Evolutionary conservation across 768 basidiomycete species (phyloP), one percentile per base, ranked within the genome.

Genomic region (Termitomyces sp.): DNA sequence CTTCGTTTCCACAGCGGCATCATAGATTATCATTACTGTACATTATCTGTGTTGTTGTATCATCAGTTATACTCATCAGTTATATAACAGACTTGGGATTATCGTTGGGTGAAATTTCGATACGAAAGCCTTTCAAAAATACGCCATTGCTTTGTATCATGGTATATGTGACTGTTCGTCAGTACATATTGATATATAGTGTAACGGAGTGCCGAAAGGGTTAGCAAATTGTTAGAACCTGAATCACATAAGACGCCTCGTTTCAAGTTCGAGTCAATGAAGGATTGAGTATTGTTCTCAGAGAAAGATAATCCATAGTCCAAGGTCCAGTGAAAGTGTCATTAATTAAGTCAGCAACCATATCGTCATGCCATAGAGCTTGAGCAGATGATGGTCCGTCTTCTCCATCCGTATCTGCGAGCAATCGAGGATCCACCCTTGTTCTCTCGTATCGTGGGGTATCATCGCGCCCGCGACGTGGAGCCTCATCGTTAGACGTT

Each of bases 1-100:
- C 17, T 61, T 63, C 44, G 21, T 52, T 23, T 46, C 56, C 8
- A 40, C 60, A 41, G 43, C 41, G 14, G 52, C 30, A 25, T 52
- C 49, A 43, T 56, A 43, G 28, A 42, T 17, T 32, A 43, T 23
- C 25, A 28, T 41, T 39, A 44, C 16, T 46, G 35, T 55, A 43
- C 41, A 56, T 37, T 42, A 16, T 43, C 12, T 25, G n/a, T 51
- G 37, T 51, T 28, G 27, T 51, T 28, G 21, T 21, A 40, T 40
- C 3, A 40, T 30, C 3, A n/a, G n/a, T n/a, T n/a, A n/a, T n/a
- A n/a, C n/a, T n/a, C n/a, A n/a, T n/a, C n/a, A n/a, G n/a, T n/a
- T n/a, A n/a, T n/a, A 32, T 35, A 45, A 25, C 34, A 32, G 3
- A 3, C 6, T 23, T 47, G 19, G 1, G 27, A n/a, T 6, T 5